Evolutionary conservation across 176 grass and related monocot genomes (phyloP).

Genomic region (Rhipidocladum racemiflorum): DNA sequence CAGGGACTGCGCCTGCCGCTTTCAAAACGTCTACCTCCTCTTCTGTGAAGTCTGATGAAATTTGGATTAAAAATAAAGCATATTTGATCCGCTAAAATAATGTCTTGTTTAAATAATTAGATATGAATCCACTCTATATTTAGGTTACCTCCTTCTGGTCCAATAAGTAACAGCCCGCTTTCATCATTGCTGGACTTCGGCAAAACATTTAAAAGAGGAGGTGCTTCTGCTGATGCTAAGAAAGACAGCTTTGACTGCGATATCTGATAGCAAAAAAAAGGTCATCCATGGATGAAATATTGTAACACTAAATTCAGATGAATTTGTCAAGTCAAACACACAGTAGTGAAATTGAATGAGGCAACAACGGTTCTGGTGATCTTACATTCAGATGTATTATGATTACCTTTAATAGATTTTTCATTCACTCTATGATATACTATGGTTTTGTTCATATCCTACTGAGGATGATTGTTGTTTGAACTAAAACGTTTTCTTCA

Average conservation of each 20-base stretch:
- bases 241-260: constrained; percentile 64
- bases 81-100: neutral
- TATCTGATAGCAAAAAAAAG: constrained; percentile 42
- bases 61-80: neutral
- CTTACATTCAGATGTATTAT: neutral
- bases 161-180: constrained; percentile 75
- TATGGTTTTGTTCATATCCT: neutral
- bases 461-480: neutral
- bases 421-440: neutral
- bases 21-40: constrained; percentile 71
- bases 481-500: neutral
- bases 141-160: constrained; percentile 76
- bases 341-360: neutral
- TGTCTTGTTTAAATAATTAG: neutral
- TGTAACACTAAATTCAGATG: neutral
- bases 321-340: neutral
- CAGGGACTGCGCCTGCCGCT: constrained; percentile 52
- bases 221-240: constrained; percentile 83
- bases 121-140: neutral
- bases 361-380: neutral
- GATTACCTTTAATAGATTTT: neutral
- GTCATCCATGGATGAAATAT: neutral
- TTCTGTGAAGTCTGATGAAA: constrained; percentile 69
- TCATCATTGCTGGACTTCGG: constrained; percentile 44
- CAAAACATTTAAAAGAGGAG: constrained; percentile 64